Evolutionary conservation across 2,329 filamentous ascomycete genomes (phyloP), one percentile per base, ranked within the genome.

Genomic region (Colletotrichum magnum): DNA sequence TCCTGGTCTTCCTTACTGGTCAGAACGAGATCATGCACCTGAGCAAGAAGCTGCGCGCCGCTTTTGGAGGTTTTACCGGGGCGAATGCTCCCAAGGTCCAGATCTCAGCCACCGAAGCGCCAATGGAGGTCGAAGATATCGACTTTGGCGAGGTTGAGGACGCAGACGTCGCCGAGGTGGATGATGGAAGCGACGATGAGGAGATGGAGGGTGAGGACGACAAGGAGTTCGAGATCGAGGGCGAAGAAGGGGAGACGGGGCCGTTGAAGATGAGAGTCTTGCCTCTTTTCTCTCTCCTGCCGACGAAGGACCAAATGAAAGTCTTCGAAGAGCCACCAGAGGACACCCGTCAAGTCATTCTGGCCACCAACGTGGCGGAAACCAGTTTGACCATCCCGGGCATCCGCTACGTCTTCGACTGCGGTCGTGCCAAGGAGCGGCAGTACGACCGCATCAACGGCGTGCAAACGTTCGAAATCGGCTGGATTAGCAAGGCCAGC

Each of bases 401-500:
- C 2, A 95, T 97, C 70, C 90, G 94, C 69, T 99, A 98, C 77
- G 96, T 99, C 9, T 98, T 99, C 71, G 95, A 98, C 79, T 95
- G 93, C 73, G 96, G 96, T 41, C 88, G 97, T 58, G 92, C 93
- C 43, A 99, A 99, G 79, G 95, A 98, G 79, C 92, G 95, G 71
- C 93, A 92, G 67, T 98, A 96, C 75, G 93, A 98, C 77, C 87
- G 89, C n/a, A 83, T 89, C 12, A 98, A 93, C 9, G 95, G 95
- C 4, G 95, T 99, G 0, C 96, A 99, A 78, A 97, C 93, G 76
- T 99, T 97, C 77, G 93, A 97, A 75, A 89, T 99, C 61, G 92
- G 93, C 48, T 99, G 95, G 94, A 97, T 98, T 78, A 98, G 95
- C 83, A 98, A 99, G 82, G 96, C 96, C 32, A 97, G 94, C 78